phyloP scores from a whole-genome alignment of 768 basidiomycete species.

The Trametes villosa region DNA sequence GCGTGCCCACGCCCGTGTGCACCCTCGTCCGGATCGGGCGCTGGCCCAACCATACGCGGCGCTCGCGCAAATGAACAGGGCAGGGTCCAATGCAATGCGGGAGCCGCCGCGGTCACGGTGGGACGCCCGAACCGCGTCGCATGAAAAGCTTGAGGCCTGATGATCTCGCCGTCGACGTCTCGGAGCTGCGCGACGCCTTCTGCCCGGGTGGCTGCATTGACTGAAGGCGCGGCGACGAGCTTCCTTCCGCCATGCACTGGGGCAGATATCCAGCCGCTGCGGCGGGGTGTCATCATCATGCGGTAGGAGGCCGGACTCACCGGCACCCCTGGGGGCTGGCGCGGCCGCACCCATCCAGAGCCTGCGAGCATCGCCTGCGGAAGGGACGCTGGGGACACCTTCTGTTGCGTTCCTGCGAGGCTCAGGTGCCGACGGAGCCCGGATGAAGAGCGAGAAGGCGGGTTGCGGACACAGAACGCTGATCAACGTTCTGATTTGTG shows the following conservation, averaged over 20 bases:
- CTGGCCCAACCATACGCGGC: background rate
- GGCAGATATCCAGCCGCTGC: conserved; percentile 1
- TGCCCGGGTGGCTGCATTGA: background rate
- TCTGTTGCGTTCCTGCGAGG: background rate
- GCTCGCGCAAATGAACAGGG: background rate
- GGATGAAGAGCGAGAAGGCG: background rate
- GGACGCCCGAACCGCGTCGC: background rate
- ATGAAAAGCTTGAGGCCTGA: conserved; percentile 3
- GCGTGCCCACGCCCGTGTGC: conserved; percentile 13
- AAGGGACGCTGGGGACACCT: background rate
- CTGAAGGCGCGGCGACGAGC: background rate
- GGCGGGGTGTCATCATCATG: background rate
- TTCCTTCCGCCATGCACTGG: background rate
- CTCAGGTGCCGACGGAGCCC: conserved; percentile 5
- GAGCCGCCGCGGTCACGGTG: background rate
- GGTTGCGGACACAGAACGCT: conserved; percentile 2
- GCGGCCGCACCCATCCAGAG: background rate
- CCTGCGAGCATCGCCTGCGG: background rate
- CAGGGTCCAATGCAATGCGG: background rate
- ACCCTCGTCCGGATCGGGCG: background rate
- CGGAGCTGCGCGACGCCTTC: background rate
- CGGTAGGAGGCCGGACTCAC: background rate
- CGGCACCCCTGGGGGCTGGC: too few species aligned
- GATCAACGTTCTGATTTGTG: conserved; percentile 14
- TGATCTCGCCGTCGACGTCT: conserved; percentile 7